Percentiles rank a stretch among this genome's conserved stretches.
Conservation (phyloP, 2,329 filamentous ascomycete species). For the Xylariaceae sp. region DNA sequence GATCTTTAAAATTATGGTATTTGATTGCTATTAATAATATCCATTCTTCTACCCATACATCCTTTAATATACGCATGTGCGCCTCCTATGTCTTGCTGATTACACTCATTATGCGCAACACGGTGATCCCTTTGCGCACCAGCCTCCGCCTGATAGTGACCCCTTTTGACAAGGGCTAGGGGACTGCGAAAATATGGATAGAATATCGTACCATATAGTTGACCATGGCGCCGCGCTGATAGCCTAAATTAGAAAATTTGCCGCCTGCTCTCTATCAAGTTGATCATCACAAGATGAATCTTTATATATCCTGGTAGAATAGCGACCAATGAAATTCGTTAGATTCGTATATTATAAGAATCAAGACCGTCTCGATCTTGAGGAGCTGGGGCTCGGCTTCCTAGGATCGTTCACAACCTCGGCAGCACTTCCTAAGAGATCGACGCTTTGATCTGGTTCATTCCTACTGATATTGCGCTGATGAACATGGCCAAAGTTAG, state of each 20-base stretch:
- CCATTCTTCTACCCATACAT: slow-evolving; percentile 14
- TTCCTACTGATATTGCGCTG: slow-evolving; percentile 64
- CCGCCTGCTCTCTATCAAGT: slow-evolving; percentile 26
- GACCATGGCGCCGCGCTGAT: slow-evolving; percentile 31
- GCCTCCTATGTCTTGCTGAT: neutral
- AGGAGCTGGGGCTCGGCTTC: slow-evolving; percentile 37
- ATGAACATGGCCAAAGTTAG: slow-evolving; percentile 63
- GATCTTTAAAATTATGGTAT: slow-evolving; percentile 2
- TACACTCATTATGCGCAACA: neutral
- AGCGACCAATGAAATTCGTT: slow-evolving; percentile 28
- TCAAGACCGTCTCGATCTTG: slow-evolving; percentile 15
- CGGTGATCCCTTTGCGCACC: slow-evolving; percentile 1
- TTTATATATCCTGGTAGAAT: slow-evolving; percentile 21
- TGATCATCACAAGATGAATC: slow-evolving; percentile 25
- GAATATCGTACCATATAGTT: slow-evolving; percentile 20
- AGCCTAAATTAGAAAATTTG: slow-evolving; percentile 23
- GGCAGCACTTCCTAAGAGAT: slow-evolving; percentile 60
- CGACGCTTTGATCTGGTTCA: slow-evolving; percentile 54
- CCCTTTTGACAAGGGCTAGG: neutral
- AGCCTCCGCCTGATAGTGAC: neutral
- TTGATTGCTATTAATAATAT: slow-evolving; percentile 17
- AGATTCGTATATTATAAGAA: slow-evolving; percentile 23
- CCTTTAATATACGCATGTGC: too few relatives aligned
- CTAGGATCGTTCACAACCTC: slow-evolving; percentile 59
- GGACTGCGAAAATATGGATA: slow-evolving; percentile 16